Evolutionary conservation across 1,139 yeast genomes (phyloP).

Genomic region (Lipomyces yarrowii): DNA sequence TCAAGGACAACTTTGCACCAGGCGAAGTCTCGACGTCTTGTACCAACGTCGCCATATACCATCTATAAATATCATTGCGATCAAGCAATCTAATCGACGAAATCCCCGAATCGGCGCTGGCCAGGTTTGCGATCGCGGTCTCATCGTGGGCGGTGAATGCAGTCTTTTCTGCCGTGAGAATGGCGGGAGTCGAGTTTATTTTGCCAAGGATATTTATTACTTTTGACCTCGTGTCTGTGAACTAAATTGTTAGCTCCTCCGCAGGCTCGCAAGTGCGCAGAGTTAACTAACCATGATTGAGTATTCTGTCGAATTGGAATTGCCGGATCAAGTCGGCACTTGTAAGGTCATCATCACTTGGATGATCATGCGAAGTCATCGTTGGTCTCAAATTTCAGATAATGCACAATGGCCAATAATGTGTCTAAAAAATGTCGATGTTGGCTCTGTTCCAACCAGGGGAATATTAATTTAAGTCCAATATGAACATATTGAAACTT

Average conservation of each 20-base stretch:
- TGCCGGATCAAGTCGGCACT: constrained; percentile 2
- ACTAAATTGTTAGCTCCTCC: background rate
- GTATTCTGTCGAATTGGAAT: constrained; percentile 12
- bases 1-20: constrained; percentile 70
- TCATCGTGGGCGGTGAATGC: constrained; percentile 50
- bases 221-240: constrained; percentile 69
- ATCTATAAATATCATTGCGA: constrained; percentile 77
- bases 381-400: background rate
- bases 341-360: background rate
- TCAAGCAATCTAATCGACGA: constrained; percentile 49
- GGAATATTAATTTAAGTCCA: no score
- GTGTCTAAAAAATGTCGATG: background rate
- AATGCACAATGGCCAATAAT: background rate
- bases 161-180: constrained; percentile 73
- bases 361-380: background rate
- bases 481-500: background rate
- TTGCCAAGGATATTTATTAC: constrained; percentile 64
- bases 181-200: constrained; percentile 62
- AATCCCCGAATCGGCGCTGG: constrained; percentile 32
- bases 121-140: constrained; percentile 30
- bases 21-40: constrained; percentile 57
- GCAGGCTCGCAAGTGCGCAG: no score
- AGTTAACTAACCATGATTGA: constrained; percentile 14
- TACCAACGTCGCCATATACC: constrained; percentile 64
- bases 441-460: no score